Evolutionary conservation across 306 rosid genomes (phyloP).

Genomic region (Dryas alaskensis): DNA sequence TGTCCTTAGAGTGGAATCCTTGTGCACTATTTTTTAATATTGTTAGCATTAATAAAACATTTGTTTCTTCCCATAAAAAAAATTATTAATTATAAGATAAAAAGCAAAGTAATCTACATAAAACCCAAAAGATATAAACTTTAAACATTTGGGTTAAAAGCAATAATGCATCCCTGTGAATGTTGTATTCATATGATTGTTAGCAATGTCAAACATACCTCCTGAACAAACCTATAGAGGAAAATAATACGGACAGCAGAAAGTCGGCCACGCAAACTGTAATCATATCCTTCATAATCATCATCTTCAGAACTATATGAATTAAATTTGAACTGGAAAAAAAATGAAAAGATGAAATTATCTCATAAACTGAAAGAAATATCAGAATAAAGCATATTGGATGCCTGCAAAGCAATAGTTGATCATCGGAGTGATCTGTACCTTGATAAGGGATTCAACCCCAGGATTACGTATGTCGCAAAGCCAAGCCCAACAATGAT

Average conservation of each 20-base stretch:
- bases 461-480: conserved; percentile 97
- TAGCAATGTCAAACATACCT: conserved; percentile 51
- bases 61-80: not conserved
- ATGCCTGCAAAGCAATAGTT: conserved; percentile 22
- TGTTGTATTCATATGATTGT: conserved; percentile 11
- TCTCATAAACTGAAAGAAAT: conserved; percentile 2
- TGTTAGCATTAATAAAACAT: too few species aligned
- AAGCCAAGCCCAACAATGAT: conserved; percentile 92
- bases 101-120: conserved; percentile 11
- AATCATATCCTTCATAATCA: conserved; percentile 88
- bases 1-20: too few species aligned
- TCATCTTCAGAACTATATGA: conserved; percentile 86
- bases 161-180: not conserved
- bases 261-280: conserved; percentile 83
- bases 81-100: not conserved
- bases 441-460: conserved; percentile 92
- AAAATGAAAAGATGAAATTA: conserved; percentile 22
- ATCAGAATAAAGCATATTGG: conserved; percentile 11
- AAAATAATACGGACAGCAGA: conserved; percentile 96
- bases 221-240: conserved; percentile 94
- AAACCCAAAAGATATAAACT: conserved; percentile 5
- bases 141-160: not conserved
- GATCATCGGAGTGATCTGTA: conserved; percentile 8
- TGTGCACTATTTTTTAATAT: too few species aligned
- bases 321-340: conserved; percentile 79